Evolutionary conservation across 371 early-diverging fungal genomes (phyloP).

Genomic region (Apophysomyces sp.): DNA sequence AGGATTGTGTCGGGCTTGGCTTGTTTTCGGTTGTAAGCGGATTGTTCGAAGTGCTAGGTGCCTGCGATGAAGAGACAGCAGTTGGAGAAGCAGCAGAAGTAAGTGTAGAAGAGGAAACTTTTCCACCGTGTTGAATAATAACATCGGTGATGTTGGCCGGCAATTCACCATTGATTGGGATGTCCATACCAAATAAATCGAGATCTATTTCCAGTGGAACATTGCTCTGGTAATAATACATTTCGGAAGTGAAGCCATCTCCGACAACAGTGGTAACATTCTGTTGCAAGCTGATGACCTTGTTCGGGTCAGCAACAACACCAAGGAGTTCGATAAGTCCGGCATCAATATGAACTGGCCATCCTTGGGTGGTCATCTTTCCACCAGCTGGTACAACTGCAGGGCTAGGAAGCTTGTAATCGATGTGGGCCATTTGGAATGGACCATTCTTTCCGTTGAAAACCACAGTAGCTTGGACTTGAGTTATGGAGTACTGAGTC

Average conservation of each 20-base stretch:
- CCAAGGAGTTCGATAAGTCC: neutral
- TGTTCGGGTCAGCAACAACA: conserved; percentile 2
- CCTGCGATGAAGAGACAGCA: neutral
- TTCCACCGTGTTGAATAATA: neutral
- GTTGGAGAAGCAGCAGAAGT: neutral
- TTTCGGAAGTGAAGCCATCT: conserved; percentile 15
- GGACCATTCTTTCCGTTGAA: neutral
- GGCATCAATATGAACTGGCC: conserved; percentile 10
- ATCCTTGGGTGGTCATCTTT: neutral
- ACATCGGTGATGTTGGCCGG: conserved; percentile 1
- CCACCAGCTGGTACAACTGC: conserved; percentile 14
- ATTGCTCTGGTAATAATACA: conserved; percentile 31
- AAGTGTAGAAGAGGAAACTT: neutral
- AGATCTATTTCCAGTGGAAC: conserved; percentile 16
- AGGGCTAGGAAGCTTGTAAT: conserved; percentile 16
- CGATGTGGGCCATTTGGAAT: conserved; percentile 15
- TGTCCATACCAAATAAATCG: neutral
- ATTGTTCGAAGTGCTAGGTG: neutral
- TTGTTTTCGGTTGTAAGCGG: neutral
- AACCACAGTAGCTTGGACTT: conserved; percentile 25
- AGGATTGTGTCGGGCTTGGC: neutral
- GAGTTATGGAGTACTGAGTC: conserved; percentile 29
- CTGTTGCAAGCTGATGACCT: conserved; percentile 18
- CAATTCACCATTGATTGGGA: neutral
- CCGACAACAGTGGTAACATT: conserved; percentile 22